Evolutionary conservation across 2,329 filamentous ascomycete species (phyloP).

Genomic region (Arthrobotrys musiformis): DNA sequence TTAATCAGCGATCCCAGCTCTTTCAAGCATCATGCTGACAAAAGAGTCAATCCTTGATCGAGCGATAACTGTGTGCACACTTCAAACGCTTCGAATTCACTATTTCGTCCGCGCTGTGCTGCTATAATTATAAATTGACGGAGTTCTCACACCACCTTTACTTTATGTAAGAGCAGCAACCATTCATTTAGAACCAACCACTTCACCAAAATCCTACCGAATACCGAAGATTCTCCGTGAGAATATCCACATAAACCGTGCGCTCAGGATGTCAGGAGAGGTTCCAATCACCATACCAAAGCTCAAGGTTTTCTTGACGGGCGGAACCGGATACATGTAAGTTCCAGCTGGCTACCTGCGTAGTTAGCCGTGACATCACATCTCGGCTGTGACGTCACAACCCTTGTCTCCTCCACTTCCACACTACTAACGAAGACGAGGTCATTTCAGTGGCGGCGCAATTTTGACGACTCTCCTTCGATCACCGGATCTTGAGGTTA

Average conservation of each 20-base stretch:
- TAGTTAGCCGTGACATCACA: conserved; percentile 11
- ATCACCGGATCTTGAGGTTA: conserved; percentile 36
- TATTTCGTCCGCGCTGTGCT: no score
- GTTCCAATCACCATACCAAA: conserved; percentile 45
- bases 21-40: no score
- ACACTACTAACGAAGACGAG: not conserved
- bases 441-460: conserved; percentile 31
- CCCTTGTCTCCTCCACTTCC: not conserved
- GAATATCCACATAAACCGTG: not conserved
- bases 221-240: not conserved
- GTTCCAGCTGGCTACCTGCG: no score
- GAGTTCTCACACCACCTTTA: not conserved
- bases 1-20: conserved; percentile 17
- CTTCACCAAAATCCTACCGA: not conserved
- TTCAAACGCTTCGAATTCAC: no score
- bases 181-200: no score
- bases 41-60: no score
- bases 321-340: conserved; percentile 50
- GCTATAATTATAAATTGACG: not conserved
- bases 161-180: not conserved
- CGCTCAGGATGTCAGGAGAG: conserved; percentile 20
- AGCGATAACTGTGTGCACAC: no score
- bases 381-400: conserved; percentile 14
- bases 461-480: conserved; percentile 39
- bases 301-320: conserved; percentile 42